Conservation (phyloP, 768 basidiomycete genomes). For the Panellus pusillus region DNA sequence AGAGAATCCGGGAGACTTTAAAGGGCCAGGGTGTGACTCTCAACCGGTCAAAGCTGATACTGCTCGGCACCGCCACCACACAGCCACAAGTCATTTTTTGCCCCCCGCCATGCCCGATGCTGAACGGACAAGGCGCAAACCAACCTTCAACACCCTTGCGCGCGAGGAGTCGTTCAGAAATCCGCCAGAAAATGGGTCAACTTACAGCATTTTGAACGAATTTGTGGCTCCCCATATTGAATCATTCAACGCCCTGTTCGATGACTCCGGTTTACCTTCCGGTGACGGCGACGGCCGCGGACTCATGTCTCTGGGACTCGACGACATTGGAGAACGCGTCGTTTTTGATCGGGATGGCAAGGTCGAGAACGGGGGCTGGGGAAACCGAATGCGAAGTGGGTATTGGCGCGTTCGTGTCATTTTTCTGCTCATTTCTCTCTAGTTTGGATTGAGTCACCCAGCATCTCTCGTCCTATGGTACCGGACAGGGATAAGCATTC, state of each 20-base stretch:
- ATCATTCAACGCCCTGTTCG: conserved; percentile 95
- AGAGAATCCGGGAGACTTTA: not conserved
- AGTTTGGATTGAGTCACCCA: conserved; percentile 92
- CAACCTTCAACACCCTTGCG: conserved; percentile 79
- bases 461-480: conserved; percentile 82
- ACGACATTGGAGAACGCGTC: conserved; percentile 89
- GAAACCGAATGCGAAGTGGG: conserved; percentile 85
- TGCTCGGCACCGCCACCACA: not conserved
- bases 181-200: conserved; percentile 67
- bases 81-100: conserved; percentile 14
- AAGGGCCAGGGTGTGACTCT: not conserved
- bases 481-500: conserved; percentile 78
- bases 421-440: conserved; percentile 19
- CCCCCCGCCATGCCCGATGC: conserved; percentile 52
- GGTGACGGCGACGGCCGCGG: conserved; percentile 81
- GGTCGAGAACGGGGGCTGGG: conserved; percentile 58
- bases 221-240: conserved; percentile 93
- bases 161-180: conserved; percentile 78
- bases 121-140: conserved; percentile 35
- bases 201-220: conserved; percentile 83
- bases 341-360: conserved; percentile 79
- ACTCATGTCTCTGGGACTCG: conserved; percentile 71
- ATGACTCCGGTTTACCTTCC: conserved; percentile 78
- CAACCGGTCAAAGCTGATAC: not conserved
- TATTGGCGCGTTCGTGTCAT: conserved; percentile 20